phyloP scores from a whole-genome alignment of 331 rosid species.

The Malus hybrid region DNA sequence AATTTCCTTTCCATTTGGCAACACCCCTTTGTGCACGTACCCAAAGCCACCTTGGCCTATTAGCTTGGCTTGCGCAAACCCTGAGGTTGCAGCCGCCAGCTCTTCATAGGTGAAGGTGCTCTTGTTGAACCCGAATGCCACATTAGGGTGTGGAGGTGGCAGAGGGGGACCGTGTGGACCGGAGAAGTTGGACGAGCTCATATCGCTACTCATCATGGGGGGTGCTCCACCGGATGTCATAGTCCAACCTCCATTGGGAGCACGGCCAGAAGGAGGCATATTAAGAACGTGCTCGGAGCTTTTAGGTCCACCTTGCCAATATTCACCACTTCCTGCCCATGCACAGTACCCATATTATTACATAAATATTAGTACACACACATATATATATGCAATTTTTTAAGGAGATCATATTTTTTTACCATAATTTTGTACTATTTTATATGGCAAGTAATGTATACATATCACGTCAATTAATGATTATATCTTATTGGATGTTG shows the following conservation, averaged over 20 bases:
- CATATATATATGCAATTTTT: too few species aligned
- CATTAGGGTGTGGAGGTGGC: constrained; percentile 63
- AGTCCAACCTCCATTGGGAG: constrained; percentile 5
- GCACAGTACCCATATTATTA: neutral
- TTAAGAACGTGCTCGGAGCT: neutral
- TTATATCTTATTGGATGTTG: too few species aligned
- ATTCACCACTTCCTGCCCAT: neutral
- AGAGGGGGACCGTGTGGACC: constrained; percentile 41
- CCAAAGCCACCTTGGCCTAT: constrained; percentile 74
- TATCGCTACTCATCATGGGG: constrained; percentile 13
- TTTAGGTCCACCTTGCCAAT: constrained; percentile 5
- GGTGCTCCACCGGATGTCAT: neutral
- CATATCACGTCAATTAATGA: too few species aligned
- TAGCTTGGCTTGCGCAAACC: constrained; percentile 32
- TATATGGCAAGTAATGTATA: too few species aligned
- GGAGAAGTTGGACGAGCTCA: constrained; percentile 47
- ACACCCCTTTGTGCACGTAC: constrained; percentile 59
- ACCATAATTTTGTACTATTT: too few species aligned
- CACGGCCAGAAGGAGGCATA: constrained; percentile 7
- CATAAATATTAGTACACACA: neutral
- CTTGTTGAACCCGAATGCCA: constrained; percentile 56
- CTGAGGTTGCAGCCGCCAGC: constrained; percentile 45
- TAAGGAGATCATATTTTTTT: too few species aligned
- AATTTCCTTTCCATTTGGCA: constrained; percentile 71
- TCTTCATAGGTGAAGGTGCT: constrained; percentile 51